Conservation (phyloP, 495 filamentous ascomycete genomes). For the Aspergillus cristatus region DNA sequence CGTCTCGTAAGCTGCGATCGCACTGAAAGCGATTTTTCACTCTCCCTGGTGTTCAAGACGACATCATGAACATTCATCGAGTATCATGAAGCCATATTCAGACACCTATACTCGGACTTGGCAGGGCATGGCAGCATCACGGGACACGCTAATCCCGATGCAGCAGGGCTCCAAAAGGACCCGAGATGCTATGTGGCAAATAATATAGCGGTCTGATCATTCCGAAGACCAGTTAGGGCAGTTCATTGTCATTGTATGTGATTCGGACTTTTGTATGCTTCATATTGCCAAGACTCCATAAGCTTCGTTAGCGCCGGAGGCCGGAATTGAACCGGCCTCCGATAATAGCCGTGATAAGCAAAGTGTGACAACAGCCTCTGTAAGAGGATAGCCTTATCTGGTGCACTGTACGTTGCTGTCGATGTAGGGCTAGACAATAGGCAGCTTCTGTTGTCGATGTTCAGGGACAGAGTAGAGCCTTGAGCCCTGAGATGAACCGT, state of each 20-base stretch:
- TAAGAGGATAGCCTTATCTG: no score
- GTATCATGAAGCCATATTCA: conserved; percentile 4
- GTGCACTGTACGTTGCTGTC: no score
- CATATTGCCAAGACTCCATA: conserved; percentile 18
- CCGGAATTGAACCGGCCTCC: conserved; percentile 41
- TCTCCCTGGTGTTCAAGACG: not conserved
- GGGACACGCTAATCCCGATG: conserved; percentile 25
- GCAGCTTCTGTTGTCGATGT: no score
- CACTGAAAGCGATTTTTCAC: no score
- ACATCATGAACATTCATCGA: not conserved
- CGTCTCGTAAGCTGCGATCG: no score
- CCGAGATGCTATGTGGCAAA: not conserved
- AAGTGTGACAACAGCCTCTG: no score
- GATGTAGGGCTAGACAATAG: no score
- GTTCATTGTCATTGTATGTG: no score
- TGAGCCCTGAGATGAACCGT: no score
- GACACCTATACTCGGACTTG: conserved; percentile 24
- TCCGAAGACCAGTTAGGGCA: conserved; percentile 1
- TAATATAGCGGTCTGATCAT: not conserved
- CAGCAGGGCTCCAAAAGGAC: conserved; percentile 4
- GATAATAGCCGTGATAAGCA: conserved; percentile 25
- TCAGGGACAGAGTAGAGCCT: no score
- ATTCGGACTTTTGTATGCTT: not conserved
- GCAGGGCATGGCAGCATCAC: conserved; percentile 20
- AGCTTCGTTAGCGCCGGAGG: conserved; percentile 28